Evolutionary conservation across 495 filamentous ascomycete genomes (phyloP).

Genomic region (Aspergillus sclerotiicarbonarius): DNA sequence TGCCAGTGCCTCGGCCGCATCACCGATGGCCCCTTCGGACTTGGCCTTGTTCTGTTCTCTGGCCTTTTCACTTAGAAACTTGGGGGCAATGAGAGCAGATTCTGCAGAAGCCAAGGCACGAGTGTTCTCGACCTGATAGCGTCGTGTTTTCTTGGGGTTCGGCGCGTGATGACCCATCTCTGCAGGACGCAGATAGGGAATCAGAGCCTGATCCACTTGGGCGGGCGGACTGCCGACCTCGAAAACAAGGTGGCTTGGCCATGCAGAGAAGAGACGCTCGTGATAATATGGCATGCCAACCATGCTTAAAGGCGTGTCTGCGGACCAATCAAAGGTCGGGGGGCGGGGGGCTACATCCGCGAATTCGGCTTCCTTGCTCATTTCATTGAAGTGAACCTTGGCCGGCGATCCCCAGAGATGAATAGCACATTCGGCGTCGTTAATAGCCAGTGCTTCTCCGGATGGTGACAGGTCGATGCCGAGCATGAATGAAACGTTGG

Average conservation of each 20-base stretch:
- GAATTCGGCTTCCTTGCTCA: constrained; percentile 75
- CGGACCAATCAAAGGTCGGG: constrained; percentile 60
- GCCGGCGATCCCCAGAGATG: constrained; percentile 88
- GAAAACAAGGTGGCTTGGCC: constrained; percentile 79
- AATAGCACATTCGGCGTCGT: constrained; percentile 72
- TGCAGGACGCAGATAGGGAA: constrained; percentile 62
- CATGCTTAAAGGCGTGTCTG: constrained; percentile 77
- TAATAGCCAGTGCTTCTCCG: constrained; percentile 81
- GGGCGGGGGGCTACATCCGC: constrained; percentile 58
- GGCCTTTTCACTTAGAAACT: constrained; percentile 91
- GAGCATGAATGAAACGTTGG: constrained; percentile 71
- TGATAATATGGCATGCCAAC: constrained; percentile 93
- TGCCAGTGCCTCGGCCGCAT: constrained; percentile 60
- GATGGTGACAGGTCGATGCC: constrained; percentile 83
- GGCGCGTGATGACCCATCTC: constrained; percentile 73
- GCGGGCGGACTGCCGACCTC: constrained; percentile 80
- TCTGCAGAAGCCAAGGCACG: constrained; percentile 51
- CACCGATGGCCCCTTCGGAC: constrained; percentile 54
- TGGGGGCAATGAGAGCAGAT: constrained; percentile 65
- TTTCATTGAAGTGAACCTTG: constrained; percentile 89
- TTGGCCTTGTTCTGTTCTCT: constrained; percentile 59
- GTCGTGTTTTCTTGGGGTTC: constrained; percentile 67
- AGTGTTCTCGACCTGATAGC: constrained; percentile 83
- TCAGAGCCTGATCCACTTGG: constrained; percentile 69
- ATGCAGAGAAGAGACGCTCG: constrained; percentile 81